phyloP scores from a whole-genome alignment of 164 flowering plant genomes.

The Cinnamomum chago region DNA sequence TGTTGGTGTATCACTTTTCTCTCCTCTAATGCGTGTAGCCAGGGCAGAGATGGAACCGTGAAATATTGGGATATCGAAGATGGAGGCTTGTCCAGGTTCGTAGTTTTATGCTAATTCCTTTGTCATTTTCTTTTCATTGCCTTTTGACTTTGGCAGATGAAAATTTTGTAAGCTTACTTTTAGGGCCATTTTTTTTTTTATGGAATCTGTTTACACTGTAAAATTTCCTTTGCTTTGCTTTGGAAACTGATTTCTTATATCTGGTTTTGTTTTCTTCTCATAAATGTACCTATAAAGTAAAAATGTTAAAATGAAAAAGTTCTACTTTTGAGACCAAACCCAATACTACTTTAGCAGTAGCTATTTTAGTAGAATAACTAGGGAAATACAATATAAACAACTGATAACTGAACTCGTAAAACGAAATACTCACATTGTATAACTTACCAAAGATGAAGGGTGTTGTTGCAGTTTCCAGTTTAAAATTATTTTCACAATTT shows the following conservation, averaged over 20 bases:
- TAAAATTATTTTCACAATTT: no score
- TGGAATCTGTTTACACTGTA: no score
- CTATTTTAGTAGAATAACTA: background rate
- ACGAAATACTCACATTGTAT: no score
- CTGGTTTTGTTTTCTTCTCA: background rate
- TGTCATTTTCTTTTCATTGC: background rate
- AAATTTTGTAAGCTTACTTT: background rate
- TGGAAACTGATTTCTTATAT: background rate
- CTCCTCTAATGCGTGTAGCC: constrained; percentile 37
- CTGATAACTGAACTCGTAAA: background rate
- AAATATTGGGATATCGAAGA: constrained; percentile 79
- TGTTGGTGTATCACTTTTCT: background rate
- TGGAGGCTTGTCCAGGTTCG: constrained; percentile 60
- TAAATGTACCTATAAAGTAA: no score
- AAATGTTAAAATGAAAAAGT: background rate
- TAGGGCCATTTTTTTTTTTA: background rate
- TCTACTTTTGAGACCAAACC: background rate
- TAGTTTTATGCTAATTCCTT: background rate
- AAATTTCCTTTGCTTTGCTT: no score
- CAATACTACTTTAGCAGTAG: background rate
- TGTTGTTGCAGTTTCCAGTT: no score
- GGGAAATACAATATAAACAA: background rate
- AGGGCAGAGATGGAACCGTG: constrained; percentile 90
- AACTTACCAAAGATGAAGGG: no score
- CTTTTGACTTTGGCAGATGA: background rate